These are phyloP conservation scores for Sclerotinia nivalis DNA, from an alignment of 2,329 filamentous ascomycete species.

Conservation along the genomic window DNA sequence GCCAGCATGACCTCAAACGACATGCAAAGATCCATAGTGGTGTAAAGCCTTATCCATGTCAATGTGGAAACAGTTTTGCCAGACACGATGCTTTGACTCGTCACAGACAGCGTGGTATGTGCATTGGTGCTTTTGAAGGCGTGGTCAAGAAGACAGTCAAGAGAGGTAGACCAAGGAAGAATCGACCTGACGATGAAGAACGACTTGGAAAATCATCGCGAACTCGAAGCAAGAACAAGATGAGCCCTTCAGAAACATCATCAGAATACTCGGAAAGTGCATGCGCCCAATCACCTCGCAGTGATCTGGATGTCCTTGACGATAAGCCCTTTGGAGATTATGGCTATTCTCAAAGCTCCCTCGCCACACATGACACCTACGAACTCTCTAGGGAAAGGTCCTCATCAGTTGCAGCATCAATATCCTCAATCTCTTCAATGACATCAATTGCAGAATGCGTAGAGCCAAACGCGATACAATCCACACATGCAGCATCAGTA, in stretches of 20 bases:
- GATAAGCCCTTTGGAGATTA: conserved; percentile 42
- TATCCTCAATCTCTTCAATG: conserved; percentile 17
- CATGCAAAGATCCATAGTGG: conserved; percentile 97
- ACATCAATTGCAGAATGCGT: conserved; percentile 33
- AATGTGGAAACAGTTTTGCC: conserved; percentile 92
- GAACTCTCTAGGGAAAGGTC: conserved; percentile 40
- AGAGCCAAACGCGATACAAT: conserved; percentile 39
- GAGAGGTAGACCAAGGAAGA: conserved; percentile 65
- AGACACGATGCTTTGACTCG: conserved; percentile 93
- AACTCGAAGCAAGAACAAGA: conserved; percentile 55
- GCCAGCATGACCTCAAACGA: conserved; percentile 94
- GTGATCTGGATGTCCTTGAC: conserved; percentile 48
- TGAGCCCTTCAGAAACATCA: conserved; percentile 48
- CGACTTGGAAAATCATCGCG: conserved; percentile 58
- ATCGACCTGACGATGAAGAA: conserved; percentile 53
- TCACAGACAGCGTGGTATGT: conserved; percentile 94
- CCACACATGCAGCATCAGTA: conserved; percentile 34
- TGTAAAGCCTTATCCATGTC: conserved; percentile 91
- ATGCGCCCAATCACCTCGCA: conserved; percentile 54
- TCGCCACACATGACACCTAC: conserved; percentile 44
- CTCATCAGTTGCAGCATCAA: conserved; percentile 24
- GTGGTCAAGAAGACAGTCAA: conserved; percentile 66
- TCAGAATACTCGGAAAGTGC: conserved; percentile 59
- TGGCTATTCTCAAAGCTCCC: conserved; percentile 43
- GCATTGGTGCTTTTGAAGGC: conserved; percentile 89